Evolutionary conservation across 768 basidiomycete genomes (phyloP).

Genomic region (Pleurotus ostreatus): DNA sequence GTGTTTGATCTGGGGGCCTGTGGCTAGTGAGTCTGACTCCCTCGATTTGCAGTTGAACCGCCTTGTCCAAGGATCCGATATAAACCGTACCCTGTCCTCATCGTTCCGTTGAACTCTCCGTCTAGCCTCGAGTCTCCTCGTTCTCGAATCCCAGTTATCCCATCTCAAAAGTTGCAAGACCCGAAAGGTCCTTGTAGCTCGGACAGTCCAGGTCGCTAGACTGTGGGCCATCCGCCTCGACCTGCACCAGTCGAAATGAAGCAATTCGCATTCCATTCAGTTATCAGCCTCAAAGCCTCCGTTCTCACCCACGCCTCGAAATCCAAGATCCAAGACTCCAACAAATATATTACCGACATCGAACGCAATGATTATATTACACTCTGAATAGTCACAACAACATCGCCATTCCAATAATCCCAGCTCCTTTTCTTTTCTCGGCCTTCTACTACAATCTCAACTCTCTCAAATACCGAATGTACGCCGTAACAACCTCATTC

Average conservation of each 20-base stretch:
- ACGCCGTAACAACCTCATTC: constrained; percentile 43
- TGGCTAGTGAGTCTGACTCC: not conserved
- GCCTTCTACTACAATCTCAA: constrained; percentile 16
- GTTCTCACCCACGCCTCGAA: constrained; percentile 14
- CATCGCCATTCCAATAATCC: constrained; percentile 21
- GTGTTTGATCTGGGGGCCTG: not conserved
- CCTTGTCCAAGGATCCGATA: constrained; percentile 5
- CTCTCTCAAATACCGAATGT: constrained; percentile 25
- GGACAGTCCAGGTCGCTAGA: constrained; percentile 11
- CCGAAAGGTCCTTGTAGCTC: constrained; percentile 5
- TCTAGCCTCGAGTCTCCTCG: not conserved
- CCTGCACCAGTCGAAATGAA: constrained; percentile 37
- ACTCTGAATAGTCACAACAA: constrained; percentile 27
- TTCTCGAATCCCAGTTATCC: not conserved
- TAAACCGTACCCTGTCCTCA: not conserved
- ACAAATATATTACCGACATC: constrained; percentile 13
- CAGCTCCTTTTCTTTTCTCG: constrained; percentile 17
- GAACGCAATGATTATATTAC: constrained; percentile 27
- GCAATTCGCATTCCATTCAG: no score
- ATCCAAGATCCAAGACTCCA: constrained; percentile 14
- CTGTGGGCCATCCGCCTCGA: constrained; percentile 32
- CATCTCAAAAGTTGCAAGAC: not conserved
- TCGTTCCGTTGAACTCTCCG: not conserved
- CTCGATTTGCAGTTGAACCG: not conserved
- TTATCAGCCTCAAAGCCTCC: constrained; percentile 11